Evolutionary conservation across 208 protist species (phyloP).

Genomic region (Balamuthia mandrillaris): DNA sequence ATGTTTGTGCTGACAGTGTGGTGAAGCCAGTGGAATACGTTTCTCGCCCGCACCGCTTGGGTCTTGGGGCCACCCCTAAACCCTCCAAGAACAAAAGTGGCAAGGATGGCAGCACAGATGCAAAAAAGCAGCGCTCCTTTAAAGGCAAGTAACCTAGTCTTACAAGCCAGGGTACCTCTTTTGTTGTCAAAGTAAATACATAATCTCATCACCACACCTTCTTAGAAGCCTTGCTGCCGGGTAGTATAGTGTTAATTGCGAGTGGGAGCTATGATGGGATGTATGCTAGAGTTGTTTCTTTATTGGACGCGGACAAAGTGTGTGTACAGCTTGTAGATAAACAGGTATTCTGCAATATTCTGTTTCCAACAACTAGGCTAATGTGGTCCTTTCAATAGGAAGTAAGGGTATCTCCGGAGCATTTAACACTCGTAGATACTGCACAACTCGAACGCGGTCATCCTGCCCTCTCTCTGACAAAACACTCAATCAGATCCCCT

Average conservation of each 20-base stretch:
- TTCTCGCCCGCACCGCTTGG: not conserved
- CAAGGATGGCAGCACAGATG: conserved; percentile 8
- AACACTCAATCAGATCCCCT: no score
- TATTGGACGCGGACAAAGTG: not conserved
- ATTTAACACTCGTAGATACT: no score
- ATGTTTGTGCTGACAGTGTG: no score
- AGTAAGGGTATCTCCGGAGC: no score
- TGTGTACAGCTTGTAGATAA: not conserved
- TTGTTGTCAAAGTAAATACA: not conserved
- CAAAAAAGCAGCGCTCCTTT: no score
- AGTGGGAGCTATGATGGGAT: not conserved
- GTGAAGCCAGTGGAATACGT: conserved; percentile 26
- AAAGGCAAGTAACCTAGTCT: not conserved
- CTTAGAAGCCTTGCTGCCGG: no score
- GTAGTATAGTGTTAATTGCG: not conserved
- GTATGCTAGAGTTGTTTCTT: not conserved
- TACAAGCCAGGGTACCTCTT: not conserved
- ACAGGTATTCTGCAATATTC: no score
- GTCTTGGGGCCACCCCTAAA: conserved; percentile 1
- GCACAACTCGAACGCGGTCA: no score
- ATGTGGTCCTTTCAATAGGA: no score
- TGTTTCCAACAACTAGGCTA: no score
- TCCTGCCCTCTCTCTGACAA: no score
- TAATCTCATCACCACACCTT: not conserved
- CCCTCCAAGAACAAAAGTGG: not conserved